These are phyloP conservation scores for Torulaspora quercuum DNA, from an alignment of 805 yeast species.

Conservation along the genomic window DNA sequence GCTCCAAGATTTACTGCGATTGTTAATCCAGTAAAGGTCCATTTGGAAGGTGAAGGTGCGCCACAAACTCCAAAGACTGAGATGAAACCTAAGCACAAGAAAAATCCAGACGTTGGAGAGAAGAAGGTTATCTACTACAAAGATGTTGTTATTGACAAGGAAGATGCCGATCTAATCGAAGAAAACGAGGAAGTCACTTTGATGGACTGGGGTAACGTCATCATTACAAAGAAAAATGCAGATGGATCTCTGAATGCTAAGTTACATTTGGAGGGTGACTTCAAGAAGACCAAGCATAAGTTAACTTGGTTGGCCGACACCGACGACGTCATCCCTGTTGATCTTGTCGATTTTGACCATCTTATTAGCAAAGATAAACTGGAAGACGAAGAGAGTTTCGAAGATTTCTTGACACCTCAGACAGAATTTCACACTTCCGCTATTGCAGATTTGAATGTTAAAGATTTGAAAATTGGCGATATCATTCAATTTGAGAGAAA, in stretches of 20 bases:
- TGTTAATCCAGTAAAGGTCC: conserved; percentile 66
- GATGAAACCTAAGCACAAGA: conserved; percentile 88
- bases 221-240: conserved; percentile 65
- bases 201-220: conserved; percentile 98
- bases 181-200: conserved; percentile 93
- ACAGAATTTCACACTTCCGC: conserved; percentile 82
- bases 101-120: conserved; percentile 84
- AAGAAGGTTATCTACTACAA: conserved; percentile 70
- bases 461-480: conserved; percentile 76
- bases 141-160: conserved; percentile 76
- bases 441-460: conserved; percentile 74
- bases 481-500: conserved; percentile 94
- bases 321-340: conserved; percentile 64
- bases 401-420: conserved; percentile 81
- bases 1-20: conserved; percentile 95
- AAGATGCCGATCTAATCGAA: conserved; percentile 68
- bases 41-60: conserved; percentile 54
- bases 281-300: conserved; percentile 93
- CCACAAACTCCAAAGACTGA: conserved; percentile 63
- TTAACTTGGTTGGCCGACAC: conserved; percentile 92
- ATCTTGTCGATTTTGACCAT: conserved; percentile 88
- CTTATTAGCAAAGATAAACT: conserved; percentile 91
- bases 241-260: conserved; percentile 70
- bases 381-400: conserved; percentile 91
- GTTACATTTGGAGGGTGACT: conserved; percentile 90